Evolutionary conservation across 2,329 filamentous ascomycete species (phyloP).

Genomic region (Penicillium sp.): DNA sequence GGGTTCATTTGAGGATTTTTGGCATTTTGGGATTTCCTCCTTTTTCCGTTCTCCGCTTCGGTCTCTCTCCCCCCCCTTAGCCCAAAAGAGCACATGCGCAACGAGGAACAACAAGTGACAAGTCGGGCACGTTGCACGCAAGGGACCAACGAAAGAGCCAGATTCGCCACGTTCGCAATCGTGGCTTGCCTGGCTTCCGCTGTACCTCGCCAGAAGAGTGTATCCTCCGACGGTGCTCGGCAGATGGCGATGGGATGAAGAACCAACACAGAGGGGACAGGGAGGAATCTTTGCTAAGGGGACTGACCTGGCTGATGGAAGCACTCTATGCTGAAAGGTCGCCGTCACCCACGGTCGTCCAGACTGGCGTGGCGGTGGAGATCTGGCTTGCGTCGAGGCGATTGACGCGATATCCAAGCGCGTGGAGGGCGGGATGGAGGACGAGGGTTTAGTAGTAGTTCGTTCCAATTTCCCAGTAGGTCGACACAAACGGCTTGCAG

Average conservation of each 20-base stretch:
- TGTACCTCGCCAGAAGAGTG: conserved; percentile 1
- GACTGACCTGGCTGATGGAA: not conserved
- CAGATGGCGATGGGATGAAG: not conserved
- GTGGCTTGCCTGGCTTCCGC: conserved; percentile 10
- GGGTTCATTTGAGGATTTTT: too few species aligned
- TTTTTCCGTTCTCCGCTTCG: too few species aligned
- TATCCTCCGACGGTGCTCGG: not conserved
- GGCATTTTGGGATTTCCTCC: too few species aligned
- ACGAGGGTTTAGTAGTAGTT: conserved; percentile 8
- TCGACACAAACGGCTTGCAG: conserved; percentile 31
- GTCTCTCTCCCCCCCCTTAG: too few species aligned
- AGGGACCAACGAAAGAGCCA: conserved; percentile 10
- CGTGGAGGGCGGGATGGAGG: not conserved
- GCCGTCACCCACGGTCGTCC: not conserved
- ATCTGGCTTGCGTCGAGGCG: not conserved
- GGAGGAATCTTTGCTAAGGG: too few species aligned
- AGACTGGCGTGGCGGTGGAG: not conserved
- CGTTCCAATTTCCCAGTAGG: too few species aligned
- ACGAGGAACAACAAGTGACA: conserved; percentile 14
- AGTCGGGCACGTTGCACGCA: conserved; percentile 15
- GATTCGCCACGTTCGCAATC: conserved; percentile 16
- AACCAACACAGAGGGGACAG: too few species aligned
- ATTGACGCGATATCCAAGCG: conserved; percentile 7
- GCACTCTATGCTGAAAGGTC: too few species aligned
- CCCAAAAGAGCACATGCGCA: not conserved